Conservation (phyloP, 495 filamentous ascomycete species). For the Penicillium pulvis region DNA sequence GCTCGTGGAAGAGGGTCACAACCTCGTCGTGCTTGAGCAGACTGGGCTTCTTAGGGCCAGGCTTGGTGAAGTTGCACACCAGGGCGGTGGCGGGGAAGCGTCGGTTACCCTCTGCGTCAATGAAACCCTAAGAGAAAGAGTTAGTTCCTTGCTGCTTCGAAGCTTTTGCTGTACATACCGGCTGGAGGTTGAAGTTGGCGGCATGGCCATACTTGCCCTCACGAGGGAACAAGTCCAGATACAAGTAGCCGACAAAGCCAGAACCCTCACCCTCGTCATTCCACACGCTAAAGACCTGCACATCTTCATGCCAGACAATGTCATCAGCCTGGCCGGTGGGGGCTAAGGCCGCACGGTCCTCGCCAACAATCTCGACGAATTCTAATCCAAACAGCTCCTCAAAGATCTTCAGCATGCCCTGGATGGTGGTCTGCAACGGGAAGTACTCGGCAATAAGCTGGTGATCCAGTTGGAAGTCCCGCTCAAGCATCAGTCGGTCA, state of each 20-base stretch:
- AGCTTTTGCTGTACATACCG: conserved; percentile 35
- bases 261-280: conserved; percentile 64
- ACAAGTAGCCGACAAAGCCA: conserved; percentile 72
- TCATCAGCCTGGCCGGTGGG: conserved; percentile 61
- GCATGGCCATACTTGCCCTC: conserved; percentile 71
- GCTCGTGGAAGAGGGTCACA: conserved; percentile 72
- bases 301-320: conserved; percentile 73
- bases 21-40: conserved; percentile 74
- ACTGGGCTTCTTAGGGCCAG: conserved; percentile 67
- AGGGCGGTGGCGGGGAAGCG: conserved; percentile 70
- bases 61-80: conserved; percentile 73
- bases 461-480: conserved; percentile 86
- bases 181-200: conserved; percentile 79
- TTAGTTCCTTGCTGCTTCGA: neutral
- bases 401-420: conserved; percentile 92
- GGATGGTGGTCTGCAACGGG: conserved; percentile 79
- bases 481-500: conserved; percentile 88
- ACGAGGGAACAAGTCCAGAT: conserved; percentile 68
- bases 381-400: conserved; percentile 89
- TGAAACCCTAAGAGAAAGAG: conserved; percentile 50
- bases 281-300: conserved; percentile 71
- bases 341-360: conserved; percentile 57
- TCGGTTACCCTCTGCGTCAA: conserved; percentile 57
- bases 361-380: conserved; percentile 77
- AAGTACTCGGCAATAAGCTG: conserved; percentile 93